Conservation (phyloP, 768 basidiomycete species). For the Postia placenta region DNA sequence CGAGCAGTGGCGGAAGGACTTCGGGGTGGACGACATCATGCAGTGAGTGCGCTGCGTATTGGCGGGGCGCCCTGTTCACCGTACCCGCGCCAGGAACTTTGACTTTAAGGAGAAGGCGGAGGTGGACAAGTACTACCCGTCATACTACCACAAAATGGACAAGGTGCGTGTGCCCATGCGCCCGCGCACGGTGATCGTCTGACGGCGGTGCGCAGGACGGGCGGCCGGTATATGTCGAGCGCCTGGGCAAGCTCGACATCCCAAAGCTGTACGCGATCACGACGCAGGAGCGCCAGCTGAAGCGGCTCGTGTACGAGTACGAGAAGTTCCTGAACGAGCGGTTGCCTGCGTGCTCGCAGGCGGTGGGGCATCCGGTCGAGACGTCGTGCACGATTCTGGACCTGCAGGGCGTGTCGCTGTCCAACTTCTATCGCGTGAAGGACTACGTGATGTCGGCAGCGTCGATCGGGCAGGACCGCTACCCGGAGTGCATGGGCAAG, state of each 20-base stretch:
- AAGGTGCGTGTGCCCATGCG: conserved; percentile 49
- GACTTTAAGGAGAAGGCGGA: conserved; percentile 76
- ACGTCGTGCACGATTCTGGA: conserved; percentile 98
- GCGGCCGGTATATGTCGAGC: conserved; percentile 92
- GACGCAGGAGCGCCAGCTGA: conserved; percentile 80
- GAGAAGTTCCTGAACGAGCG: conserved; percentile 81
- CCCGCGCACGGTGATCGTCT: not conserved
- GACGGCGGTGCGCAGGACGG: conserved; percentile 59
- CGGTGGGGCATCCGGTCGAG: conserved; percentile 83
- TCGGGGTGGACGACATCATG: conserved; percentile 70
- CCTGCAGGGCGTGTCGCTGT: conserved; percentile 61
- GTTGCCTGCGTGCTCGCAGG: conserved; percentile 69
- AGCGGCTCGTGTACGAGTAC: conserved; percentile 89
- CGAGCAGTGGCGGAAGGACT: conserved; percentile 89
- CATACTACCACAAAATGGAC: conserved; percentile 95
- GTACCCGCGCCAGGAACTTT: conserved; percentile 55
- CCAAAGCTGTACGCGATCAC: conserved; percentile 76
- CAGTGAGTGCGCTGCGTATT: conserved; percentile 37
- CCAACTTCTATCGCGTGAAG: conserved; percentile 86
- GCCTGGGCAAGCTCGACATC: conserved; percentile 85
- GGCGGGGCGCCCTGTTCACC: not conserved
- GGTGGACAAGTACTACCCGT: conserved; percentile 92
- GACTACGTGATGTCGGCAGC: conserved; percentile 80
- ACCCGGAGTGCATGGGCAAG: conserved; percentile 94
- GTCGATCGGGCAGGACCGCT: conserved; percentile 82